Evolutionary conservation across 352 stramenopile genomes (phyloP).

Genomic region (Aphanomyces euteiches): DNA sequence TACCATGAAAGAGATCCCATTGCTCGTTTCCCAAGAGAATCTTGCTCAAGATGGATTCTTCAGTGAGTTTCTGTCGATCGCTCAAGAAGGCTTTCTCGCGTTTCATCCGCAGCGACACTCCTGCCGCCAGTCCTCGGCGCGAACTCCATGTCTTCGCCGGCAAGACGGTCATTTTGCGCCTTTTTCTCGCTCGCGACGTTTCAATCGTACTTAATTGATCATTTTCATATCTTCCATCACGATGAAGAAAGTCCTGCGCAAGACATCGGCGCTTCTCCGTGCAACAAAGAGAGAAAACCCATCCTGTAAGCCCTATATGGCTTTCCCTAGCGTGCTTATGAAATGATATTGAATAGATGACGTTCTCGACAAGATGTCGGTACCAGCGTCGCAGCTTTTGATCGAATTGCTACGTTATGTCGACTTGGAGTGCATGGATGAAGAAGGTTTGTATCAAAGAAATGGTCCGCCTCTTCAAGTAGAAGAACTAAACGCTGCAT

Average conservation of each 20-base stretch:
- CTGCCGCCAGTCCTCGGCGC: too few species aligned
- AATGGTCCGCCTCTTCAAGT: neutral
- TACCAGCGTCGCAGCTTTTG: neutral
- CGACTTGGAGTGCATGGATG: neutral
- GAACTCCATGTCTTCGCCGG: too few species aligned
- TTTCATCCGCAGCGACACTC: neutral
- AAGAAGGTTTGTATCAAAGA: constrained; percentile 15
- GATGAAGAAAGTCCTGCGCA: neutral
- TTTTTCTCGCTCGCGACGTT: too few species aligned
- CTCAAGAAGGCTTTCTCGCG: neutral
- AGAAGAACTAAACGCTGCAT: constrained; percentile 1
- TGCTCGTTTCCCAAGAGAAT: constrained; percentile 35
- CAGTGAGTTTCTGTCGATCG: constrained; percentile 9
- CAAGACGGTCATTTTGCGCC: too few species aligned
- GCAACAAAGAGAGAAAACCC: too few species aligned
- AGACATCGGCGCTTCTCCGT: too few species aligned
- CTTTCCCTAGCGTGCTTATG: neutral
- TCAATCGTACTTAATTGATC: neutral
- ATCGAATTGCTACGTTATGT: constrained; percentile 22
- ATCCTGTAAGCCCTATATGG: too few species aligned
- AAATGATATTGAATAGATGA: neutral
- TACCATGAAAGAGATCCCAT: constrained; percentile 48
- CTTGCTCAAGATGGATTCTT: constrained; percentile 26
- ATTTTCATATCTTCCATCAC: neutral
- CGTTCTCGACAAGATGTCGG: constrained; percentile 17